A percentile compares a stretch with the other conserved stretches of the same genome.
phyloP scores from a whole-genome alignment of 2,329 filamentous ascomycete species.

The Lecanoromycetidae sp. region DNA sequence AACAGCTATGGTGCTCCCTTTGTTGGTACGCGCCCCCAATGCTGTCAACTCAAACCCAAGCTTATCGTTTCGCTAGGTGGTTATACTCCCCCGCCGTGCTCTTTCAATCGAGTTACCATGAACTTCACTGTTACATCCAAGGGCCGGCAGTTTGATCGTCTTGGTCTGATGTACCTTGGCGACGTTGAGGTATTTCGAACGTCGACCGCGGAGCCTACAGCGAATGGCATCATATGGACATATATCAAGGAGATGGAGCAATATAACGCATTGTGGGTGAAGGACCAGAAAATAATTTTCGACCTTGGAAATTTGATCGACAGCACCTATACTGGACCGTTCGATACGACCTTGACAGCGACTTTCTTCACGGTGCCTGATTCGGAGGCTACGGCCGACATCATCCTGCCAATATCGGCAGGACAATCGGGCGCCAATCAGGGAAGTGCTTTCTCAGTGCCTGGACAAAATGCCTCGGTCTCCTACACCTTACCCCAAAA shows the following conservation, averaged over 20 bases:
- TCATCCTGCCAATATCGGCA: conserved; percentile 51
- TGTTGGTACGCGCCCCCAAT: conserved; percentile 12
- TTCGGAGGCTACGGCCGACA: conserved; percentile 40
- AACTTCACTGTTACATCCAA: conserved; percentile 62
- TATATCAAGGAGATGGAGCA: conserved; percentile 69
- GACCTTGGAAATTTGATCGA: conserved; percentile 65
- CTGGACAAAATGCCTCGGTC: conserved; percentile 48
- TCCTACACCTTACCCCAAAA: conserved; percentile 54
- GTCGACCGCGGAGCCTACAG: conserved; percentile 66
- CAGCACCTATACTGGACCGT: conserved; percentile 57
- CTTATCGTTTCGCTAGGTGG: conserved; percentile 32
- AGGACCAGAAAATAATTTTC: conserved; percentile 63
- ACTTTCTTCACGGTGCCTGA: conserved; percentile 49
- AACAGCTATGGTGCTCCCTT: conserved; percentile 19
- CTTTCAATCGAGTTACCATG: conserved; percentile 62
- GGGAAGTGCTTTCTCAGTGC: conserved; percentile 57
- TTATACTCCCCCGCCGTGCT: conserved; percentile 55
- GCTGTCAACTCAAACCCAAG: not conserved
- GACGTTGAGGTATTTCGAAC: conserved; percentile 74
- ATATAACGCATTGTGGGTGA: conserved; percentile 56
- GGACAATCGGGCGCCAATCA: conserved; percentile 29
- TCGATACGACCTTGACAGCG: conserved; percentile 62
- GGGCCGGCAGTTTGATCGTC: conserved; percentile 64
- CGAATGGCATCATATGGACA: conserved; percentile 59
- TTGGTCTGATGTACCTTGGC: conserved; percentile 62